Evolutionary conservation across 2,329 filamentous ascomycete genomes (phyloP), one percentile per base, ranked within the genome.

Genomic region (Cladophialophora psammophila): DNA sequence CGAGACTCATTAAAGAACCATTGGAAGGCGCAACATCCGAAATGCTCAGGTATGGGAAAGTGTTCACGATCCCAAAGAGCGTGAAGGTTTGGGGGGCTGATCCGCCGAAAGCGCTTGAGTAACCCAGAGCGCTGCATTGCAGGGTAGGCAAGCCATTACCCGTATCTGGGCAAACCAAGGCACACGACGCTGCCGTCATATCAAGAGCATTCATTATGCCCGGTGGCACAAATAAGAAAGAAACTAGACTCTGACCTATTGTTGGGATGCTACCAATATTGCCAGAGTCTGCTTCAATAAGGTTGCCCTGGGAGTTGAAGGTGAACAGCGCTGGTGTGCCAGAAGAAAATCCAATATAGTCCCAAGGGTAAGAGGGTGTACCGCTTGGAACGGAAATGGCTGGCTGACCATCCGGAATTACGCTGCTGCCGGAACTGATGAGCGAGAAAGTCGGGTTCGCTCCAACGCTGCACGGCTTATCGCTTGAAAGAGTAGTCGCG

Each of bases 381-480:
- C 59, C 59, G 31, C 12, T 40, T 10, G 59, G 48, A 9, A 53
- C 45, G 10, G 38, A 15, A 15, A 53, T 32, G 8, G 45, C 59
- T n/a, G 48, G n/a, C n/a, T 31, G 32, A 6, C 59, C 59, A 13
- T 62, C 59, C 1, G 59, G 20, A 26, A 53, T 52, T 32, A 18
- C 45, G 45, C 40, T 36, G 34, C 59, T 62, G 38, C 35, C 45
- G 8, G 45, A 53, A 7, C 42, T 62, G 26, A 62, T 12, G n/a
- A 62, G 59, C 1, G 59, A 62, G 59, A 62, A 62, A 5, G 59
- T 62, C 59, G 59, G 59, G 18, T 62, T 31, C 12, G 59, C 59
- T 31, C 45, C 59, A 31, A 36, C 13, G 40, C 32, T 53, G 59
- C 59, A 62, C 6, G 59, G 59, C 9, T 45, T 62, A 15, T 26